Base-by-base conservation (phyloP, 2,329 filamentous ascomycete species). In the Fusarium tuaranense region DNA sequence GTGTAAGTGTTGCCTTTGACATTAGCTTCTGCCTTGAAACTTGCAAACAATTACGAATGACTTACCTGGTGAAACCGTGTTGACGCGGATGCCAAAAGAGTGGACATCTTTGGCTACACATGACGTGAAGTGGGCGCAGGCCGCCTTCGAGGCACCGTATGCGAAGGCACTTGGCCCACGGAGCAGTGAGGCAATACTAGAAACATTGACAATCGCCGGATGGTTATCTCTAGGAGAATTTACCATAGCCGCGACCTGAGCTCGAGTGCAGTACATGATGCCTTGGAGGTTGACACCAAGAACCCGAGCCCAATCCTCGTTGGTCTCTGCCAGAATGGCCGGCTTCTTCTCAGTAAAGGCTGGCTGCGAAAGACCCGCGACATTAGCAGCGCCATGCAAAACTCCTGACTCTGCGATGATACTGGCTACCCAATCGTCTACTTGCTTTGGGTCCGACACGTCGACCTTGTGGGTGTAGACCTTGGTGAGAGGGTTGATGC, bases 221-320 rank as follows among this genome's bases (percentile, higher is more conserved):
- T 22, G 53, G 20, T 2, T 36, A 4, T 22, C 53, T 5, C 9
- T 38, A 13, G 53, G 53, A 6, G 20, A 5, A 4, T 57, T n/a
- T 5, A 63, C 44, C 63, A 65, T 65, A 53, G 36, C 38, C 6
- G 46, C 16, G 10, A 65, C 63, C 38, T 65, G 51, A 5, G 48
- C 53, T 3, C 53, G 48, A 36, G 63, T 65, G 39, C 63, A 65
- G 63, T 59, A 59, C 51, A 65, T 59, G 48, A 65, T 32, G 51
- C 53, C 53, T 8, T 65, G 38, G 16, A 46, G 18, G 48, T 65
- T 65, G 25, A 65, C 63, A n/a, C 53, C 30, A 13, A 60, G n/a
- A 53, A 60, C 53, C 16, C 63, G 36, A 9, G 44, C 51, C 63
- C 63, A 65, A 13, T 60, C 46, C 30, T 65, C 63, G 13, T 65